Evolutionary conservation across 345 rosid genomes (phyloP), one percentile per base, ranked within the genome.

Genomic region (Physaria fendleri): DNA sequence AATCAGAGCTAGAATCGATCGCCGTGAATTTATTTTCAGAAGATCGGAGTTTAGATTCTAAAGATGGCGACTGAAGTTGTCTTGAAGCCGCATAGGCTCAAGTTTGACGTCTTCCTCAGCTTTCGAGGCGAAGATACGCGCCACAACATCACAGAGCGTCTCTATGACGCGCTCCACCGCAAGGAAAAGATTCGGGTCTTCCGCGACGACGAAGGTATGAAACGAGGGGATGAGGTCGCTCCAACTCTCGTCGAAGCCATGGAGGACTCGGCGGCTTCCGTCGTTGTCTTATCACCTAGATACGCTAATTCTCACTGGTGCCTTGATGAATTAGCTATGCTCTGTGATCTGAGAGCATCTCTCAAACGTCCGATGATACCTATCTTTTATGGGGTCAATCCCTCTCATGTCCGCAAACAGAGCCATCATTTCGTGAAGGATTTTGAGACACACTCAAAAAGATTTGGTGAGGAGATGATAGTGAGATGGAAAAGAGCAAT

Each of bases 121-220:
- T 83, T 83, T 68, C 69, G 82, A 14, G 82, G 85, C 12, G 78
- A 63, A 48, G 89, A 83, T 64, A 80, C 82, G 9, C 77, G 89
- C 39, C 3, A 21, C 2, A 59, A 29, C 55, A 23, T 83, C 70
- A 69, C 80, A 3, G 18, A 5, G 34, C 14, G 21, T 2, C 71
- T 83, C 68, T 9, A 8, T 11, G 38, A 47, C 0, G 75, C 76
- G n/a, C 55, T 8, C 2, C 12, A 29, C 30, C 5, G 32, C 8
- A 48, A 22, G 16, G 32, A 65, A 6, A 68, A 63, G 4, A 34
- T 77, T 47, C 72, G 82, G 0, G 79, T 67, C 5, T 80, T 80
- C 41, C 66, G 18, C 4, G 82, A 81, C 66, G 53, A 78, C 65
- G 75, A 69, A 1, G 84, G 65, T 7, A 54, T 78, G 74, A n/a